Evolutionary conservation across 345 rosid species (phyloP), one percentile per base, ranked within the genome.

Genomic region (Tarenaya hassleriana): DNA sequence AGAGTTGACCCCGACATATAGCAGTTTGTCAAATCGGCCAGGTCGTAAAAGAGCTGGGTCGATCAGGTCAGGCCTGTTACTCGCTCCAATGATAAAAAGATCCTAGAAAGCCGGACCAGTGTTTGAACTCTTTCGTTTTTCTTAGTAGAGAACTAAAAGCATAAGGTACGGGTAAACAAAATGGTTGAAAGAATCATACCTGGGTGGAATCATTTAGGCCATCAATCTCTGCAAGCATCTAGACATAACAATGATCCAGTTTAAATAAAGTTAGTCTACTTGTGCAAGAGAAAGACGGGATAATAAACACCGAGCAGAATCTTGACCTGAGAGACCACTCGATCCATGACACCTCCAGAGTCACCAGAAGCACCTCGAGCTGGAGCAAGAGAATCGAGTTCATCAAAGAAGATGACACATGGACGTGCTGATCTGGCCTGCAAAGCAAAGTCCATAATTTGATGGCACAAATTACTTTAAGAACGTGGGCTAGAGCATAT

Each of bases 141-240:
- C 64, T 40, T 14, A 24, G 3, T 24, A 24, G 5, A 2, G 29
- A 10, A 35, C n/a, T 35, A 3, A 35, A 35, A 20, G n/a, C n/a
- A 49, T n/a, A 34, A 6, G 38, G 16, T 29, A 31, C 47, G 5
- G 15, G 41, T 15, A 42, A 42, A 9, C n/a, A n/a, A 42, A 7
- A n/a, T 18, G 19, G 10, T 16, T 15, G 16, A 45, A 37, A 24
- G 6, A 38, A 45, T 18, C 42, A 0, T 34, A 43, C 95, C 82
- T 83, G 96, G 10, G 82, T 66, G 54, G 90, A 77, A 72, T 85
- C 96, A 63, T 78, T 81, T 47, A 92, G 78, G 61, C 98, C 95
- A 55, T 88, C 98, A 29, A 92, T 92, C 77, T 92, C 98, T 11
- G 98, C 98, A 62, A 92, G 98, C 94, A 92, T 85, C 88, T 92